Evolutionary conservation across 176 grass and related monocot genomes (phyloP).

Genomic region (Carex parvula): DNA sequence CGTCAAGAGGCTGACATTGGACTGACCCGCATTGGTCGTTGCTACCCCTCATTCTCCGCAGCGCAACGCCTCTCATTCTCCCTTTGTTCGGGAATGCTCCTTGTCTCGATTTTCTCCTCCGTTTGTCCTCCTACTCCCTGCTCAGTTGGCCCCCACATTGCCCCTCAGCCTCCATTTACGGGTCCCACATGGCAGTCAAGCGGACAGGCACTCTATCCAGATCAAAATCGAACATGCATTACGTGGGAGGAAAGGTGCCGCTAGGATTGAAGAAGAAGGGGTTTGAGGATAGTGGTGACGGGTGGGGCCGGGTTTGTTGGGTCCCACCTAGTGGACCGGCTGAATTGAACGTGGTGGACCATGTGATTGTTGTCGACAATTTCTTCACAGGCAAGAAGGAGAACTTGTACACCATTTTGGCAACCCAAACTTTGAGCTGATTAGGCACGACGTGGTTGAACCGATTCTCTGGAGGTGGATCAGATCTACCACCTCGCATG

Average conservation of each 20-base stretch:
- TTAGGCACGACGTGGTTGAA: slow-evolving; percentile 97
- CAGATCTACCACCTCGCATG: slow-evolving; percentile 99
- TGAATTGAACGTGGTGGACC: slow-evolving; percentile 73
- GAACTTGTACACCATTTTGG: slow-evolving; percentile 77
- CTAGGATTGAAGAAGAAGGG: slow-evolving; percentile 81
- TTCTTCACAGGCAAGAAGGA: slow-evolving; percentile 95
- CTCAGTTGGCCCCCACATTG: background rate
- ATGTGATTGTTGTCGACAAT: slow-evolving; percentile 94
- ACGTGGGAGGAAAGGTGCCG: slow-evolving; percentile 69
- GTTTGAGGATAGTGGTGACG: slow-evolving; percentile 71
- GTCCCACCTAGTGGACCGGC: slow-evolving; percentile 82
- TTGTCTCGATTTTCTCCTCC: slow-evolving; percentile 49
- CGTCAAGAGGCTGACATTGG: slow-evolving; percentile 54
- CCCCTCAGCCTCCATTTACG: background rate
- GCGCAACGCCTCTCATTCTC: slow-evolving; percentile 74
- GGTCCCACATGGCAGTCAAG: background rate
- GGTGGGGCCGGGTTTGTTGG: slow-evolving; percentile 90
- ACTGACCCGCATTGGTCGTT: slow-evolving; percentile 43
- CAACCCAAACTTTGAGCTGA: slow-evolving; percentile 88
- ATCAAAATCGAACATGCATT: slow-evolving; percentile 25
- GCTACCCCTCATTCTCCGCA: slow-evolving; percentile 47
- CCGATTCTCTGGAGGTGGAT: slow-evolving; percentile 90
- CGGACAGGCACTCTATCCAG: background rate
- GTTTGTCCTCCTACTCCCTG: slow-evolving; percentile 43
- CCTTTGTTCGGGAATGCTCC: slow-evolving; percentile 67